Evolutionary conservation across 2,329 filamentous ascomycete genomes (phyloP).

Genomic region (Chrysoporthe cubensis): DNA sequence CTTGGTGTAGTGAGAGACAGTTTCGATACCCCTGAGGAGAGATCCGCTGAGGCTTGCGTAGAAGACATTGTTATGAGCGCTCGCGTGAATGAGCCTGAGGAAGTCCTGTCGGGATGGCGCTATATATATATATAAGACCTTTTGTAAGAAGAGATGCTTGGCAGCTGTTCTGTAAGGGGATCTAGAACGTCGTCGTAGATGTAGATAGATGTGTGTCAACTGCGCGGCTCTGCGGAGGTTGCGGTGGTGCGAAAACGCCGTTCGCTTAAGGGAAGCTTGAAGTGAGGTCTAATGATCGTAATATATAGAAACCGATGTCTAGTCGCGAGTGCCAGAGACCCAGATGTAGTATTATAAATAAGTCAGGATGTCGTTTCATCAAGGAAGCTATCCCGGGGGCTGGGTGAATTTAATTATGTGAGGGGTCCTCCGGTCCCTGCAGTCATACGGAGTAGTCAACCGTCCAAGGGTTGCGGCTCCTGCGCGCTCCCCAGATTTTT

Average conservation of each 20-base stretch:
- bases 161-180: background rate
- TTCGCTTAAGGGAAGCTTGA: background rate
- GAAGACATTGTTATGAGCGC: slow-evolving; percentile 24
- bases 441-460: slow-evolving; percentile 12
- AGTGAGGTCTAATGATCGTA: background rate
- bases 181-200: background rate
- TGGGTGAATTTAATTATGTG: background rate
- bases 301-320: background rate
- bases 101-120: background rate
- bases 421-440: slow-evolving; percentile 8
- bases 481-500: slow-evolving; percentile 5
- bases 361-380: background rate
- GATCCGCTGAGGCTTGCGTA: slow-evolving; percentile 22
- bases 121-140: background rate
- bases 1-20: slow-evolving; percentile 36
- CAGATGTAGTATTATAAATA: background rate
- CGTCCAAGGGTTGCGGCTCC: slow-evolving; percentile 4
- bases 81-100: background rate
- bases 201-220: slow-evolving; percentile 8
- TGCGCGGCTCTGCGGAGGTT: background rate
- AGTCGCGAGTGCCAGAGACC: background rate
- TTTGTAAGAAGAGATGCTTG: background rate
- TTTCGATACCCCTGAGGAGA: slow-evolving; percentile 34
- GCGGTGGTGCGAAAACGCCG: background rate
- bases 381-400: background rate